phyloP scores from a whole-genome alignment of 1,284 basidiomycete species.

The Anthracocystis setariae region DNA sequence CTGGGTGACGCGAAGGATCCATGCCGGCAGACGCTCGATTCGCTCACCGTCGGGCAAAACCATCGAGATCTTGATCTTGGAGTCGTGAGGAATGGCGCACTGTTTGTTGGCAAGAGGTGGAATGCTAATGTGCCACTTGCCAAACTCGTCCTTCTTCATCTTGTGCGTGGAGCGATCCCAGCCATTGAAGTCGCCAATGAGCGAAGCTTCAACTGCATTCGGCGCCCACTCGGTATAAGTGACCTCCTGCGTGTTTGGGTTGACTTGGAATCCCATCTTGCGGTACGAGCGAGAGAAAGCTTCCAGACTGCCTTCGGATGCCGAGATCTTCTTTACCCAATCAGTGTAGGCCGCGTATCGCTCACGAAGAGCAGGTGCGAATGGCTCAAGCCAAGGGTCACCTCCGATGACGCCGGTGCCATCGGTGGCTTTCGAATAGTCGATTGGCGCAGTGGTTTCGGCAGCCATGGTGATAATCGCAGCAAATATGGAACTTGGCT shows the following conservation, averaged over 20 bases:
- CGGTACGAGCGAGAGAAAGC: constrained; percentile 87
- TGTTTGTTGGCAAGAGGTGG: constrained; percentile 73
- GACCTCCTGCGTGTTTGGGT: constrained; percentile 75
- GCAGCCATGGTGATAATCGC: constrained; percentile 17
- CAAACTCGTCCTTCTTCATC: constrained; percentile 90
- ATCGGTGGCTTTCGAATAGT: constrained; percentile 60
- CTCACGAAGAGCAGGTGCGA: constrained; percentile 51
- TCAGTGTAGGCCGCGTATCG: constrained; percentile 52
- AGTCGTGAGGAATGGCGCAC: constrained; percentile 90
- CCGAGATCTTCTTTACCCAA: constrained; percentile 53
- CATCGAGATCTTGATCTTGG: constrained; percentile 78
- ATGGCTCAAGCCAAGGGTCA: constrained; percentile 66
- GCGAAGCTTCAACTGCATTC: constrained; percentile 80
- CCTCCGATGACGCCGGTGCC: constrained; percentile 58
- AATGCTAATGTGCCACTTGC: constrained; percentile 88
- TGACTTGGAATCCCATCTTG: constrained; percentile 82
- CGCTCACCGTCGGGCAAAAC: constrained; percentile 80
- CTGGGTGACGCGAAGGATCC: constrained; percentile 95
- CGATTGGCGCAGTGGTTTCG: constrained; percentile 25
- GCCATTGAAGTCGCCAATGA: constrained; percentile 95
- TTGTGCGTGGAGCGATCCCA: constrained; percentile 81
- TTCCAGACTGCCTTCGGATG: constrained; percentile 76
- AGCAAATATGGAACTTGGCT: background rate
- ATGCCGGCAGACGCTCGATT: constrained; percentile 89
- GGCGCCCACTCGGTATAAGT: constrained; percentile 96